Evolutionary conservation across 495 filamentous ascomycete species (phyloP), one percentile per base, ranked within the genome.

Genomic region (Cudoniella acicularis): DNA sequence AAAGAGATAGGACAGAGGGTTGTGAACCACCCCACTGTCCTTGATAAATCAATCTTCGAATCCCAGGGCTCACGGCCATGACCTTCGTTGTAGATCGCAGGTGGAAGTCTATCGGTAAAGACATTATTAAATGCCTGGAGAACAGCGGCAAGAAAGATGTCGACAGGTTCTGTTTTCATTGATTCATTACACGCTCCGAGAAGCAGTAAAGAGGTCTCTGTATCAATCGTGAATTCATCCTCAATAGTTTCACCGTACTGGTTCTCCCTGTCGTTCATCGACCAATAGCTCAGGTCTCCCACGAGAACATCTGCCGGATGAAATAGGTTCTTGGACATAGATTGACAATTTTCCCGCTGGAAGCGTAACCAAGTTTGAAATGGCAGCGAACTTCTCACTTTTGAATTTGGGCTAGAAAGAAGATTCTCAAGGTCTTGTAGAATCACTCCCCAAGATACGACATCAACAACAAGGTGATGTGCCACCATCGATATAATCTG

Each of bases 381-480:
- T 22, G 52, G 41, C 3, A 55, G 52, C 3, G 52, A 55, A 40
- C 52, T 46, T 18, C 9, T 10, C n/a, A 6, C 17, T 26, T 58
- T 23, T 3, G 25, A 24, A 10, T 23, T 20, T 25, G 20, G 20
- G 10, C 20, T 23, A n/a, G 18, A 60, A 1, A 90, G 66, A 2
- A 87, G 57, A 20, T 85, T 80, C 59, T 88, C 86, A 46, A 89
- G 57, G 54, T 90, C 87, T 53, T 86, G 77, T 16, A 87, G 73
- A 9, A 90, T 83, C 20, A 87, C 76, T 17, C 79, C 75, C 86
- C 85, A 89, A 0, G 87, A 89, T 11, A 85, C 80, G 27, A 88
- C 79, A 54, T 90, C 87, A 36, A 89, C 77, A 2, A 86, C 83
- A 1, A 89, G 70, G 59, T 89, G 87, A 62, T 89, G 87, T 1